Conservation (phyloP, 306 rosid genomes). For the Fragaria nilgerrensis region DNA sequence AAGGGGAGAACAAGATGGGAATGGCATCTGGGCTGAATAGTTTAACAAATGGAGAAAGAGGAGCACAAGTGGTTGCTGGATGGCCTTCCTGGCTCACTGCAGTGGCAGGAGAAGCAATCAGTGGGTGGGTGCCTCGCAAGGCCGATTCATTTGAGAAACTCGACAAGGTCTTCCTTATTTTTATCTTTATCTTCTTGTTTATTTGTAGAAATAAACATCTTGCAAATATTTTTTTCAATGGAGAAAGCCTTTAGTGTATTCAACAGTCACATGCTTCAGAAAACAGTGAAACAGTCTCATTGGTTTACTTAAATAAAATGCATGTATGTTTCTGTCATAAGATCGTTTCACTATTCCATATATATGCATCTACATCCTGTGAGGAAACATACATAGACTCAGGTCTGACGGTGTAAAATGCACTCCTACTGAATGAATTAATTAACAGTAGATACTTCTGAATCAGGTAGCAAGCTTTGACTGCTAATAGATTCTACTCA, state of each 20-base stretch:
- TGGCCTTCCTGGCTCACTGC: constrained; percentile 92
- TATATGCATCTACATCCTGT: not conserved
- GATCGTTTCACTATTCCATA: not conserved
- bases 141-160: constrained; percentile 76
- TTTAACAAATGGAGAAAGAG: constrained; percentile 51
- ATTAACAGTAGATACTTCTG: not conserved
- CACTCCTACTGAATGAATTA: no score
- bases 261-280: no score
- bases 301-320: not conserved
- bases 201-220: not conserved
- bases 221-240: not conserved
- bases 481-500: no score
- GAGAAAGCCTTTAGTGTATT: not conserved
- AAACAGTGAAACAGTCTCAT: not conserved
- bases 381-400: not conserved
- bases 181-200: not conserved
- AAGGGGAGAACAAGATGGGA: constrained; percentile 23
- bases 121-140: constrained; percentile 82
- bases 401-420: no score
- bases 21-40: not conserved
- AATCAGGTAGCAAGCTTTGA: not conserved
- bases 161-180: constrained; percentile 52
- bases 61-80: constrained; percentile 69
- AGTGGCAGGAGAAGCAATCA: constrained; percentile 82
- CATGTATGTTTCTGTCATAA: no score